Evolutionary conservation across 1,139 yeast genomes (phyloP), one percentile per base, ranked within the genome.

Genomic region (Scheffersomyces parashehatae): DNA sequence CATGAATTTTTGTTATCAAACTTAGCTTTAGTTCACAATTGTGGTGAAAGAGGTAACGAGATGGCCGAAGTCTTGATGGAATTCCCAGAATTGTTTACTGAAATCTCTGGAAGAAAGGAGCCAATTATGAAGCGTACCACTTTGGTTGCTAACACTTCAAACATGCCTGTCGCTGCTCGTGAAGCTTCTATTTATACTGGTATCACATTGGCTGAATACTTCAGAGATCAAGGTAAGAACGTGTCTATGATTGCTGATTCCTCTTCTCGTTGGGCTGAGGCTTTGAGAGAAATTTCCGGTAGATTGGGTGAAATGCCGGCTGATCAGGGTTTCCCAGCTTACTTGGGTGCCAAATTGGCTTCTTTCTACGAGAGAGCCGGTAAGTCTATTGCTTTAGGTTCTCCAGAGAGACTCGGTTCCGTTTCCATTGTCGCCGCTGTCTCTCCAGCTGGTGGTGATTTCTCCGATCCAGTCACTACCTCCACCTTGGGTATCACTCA

Each of bases 251-350:
- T 93, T 86, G 99, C 99, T 49, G 99, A 93, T 70, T 93, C 99
- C 6, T 91, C 98, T 31, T 91, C 98, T 37, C 93, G 99, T 81
- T 93, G 99, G 99, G 99, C 99, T 39, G 99, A 93, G 76, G 99
- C 99, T 48, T 81, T 93, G 67, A 90, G 99, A 85, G 99, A 93
- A 81, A 85, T 93, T 68, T 91, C 98, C 43, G 99, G 99, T 82
- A 95, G 99, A 81, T 79, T 93, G 69, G 99, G 99, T 72, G 99
- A 95, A 78, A 93, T 93, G 99, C 99, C 99, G 66, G 99, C 99
- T 50, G 99, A 93, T 75, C 99, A 95, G 78, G 99, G 99, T 80
- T 93, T 91, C 95, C 99, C 99, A 52, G 99, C 99, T 46, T 93
- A 95, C 68, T 81, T 93, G 68, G 99, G 99, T 75, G 97, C 99